These are phyloP conservation scores for Dillenia suffruticosa DNA, from an alignment of 164 flowering plant genomes.

Conservation along the genomic window DNA sequence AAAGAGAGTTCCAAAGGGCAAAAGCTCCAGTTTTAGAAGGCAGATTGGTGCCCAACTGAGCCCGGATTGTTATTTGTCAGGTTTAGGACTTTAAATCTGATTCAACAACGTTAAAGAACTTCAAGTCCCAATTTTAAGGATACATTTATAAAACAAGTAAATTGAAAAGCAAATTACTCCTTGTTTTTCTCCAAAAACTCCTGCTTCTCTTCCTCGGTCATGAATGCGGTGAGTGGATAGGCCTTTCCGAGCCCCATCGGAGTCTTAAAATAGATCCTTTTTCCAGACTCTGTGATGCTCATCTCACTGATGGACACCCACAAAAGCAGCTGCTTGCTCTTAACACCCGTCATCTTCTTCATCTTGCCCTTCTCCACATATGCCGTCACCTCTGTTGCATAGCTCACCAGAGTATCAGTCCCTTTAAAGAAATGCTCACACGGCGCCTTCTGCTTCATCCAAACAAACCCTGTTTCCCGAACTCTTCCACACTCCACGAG, in stretches of 20 bases:
- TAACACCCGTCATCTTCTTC: conserved; percentile 75
- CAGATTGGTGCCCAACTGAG: too few relatives aligned
- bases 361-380: conserved; percentile 72
- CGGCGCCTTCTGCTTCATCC: conserved; percentile 85
- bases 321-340: conserved; percentile 69
- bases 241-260: conserved; percentile 54
- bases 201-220: conserved; percentile 46
- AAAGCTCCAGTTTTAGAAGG: too few relatives aligned
- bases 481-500: conserved; percentile 83
- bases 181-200: conserved; percentile 20
- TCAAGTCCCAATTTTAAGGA: too few relatives aligned
- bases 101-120: too few relatives aligned
- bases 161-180: too few relatives aligned
- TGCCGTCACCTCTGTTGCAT: conserved; percentile 68
- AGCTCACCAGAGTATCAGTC: conserved; percentile 61
- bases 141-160: too few relatives aligned
- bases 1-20: too few relatives aligned
- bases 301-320: conserved; percentile 90
- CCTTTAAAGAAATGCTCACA: conserved; percentile 63
- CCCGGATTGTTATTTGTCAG: too few relatives aligned
- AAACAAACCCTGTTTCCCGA: conserved; percentile 73
- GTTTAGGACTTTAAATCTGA: too few relatives aligned
- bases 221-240: conserved; percentile 47
- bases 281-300: conserved; percentile 51
- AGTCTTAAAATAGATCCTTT: conserved; percentile 52